Base-by-base conservation (phyloP, 805 yeast species). In the Ogataea polymorpha region DNA sequence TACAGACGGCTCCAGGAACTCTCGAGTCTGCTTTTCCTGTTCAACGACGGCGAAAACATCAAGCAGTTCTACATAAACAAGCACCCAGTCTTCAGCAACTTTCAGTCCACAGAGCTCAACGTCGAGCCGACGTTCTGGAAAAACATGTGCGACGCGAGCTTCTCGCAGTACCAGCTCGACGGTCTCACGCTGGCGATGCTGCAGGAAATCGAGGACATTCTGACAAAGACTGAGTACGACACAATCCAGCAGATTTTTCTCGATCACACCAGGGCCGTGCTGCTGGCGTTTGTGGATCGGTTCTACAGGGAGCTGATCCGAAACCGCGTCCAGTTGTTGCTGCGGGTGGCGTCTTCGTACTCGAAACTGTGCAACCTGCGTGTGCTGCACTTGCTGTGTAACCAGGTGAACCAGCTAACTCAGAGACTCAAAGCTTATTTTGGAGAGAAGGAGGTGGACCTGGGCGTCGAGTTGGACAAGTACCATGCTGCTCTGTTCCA, bases 31-130 rank as follows among this genome's bases (percentile, higher is more conserved):
- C 68, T 90, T 36, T 75, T 80, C 39, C 86, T 80, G 46, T 91
- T 81, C 67, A 90, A 91, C 56, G 91, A 88, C 14, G 96, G 96
- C 10, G 72, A 77, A 9, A 80, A 83, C 44, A 91, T 90, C 7
- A 83, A 87, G 7, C 87, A 82, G 56, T 79, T 82, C 35, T 91
- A 86, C 63, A 85, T 90, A 30, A 80, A 79, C 21, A 88, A 86
- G 56, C 87, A 86, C 56, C 84, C 80, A 35, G 74, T 82, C 44
- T 84, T 90, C 60, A 68, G 71, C 13, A 48, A 54, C 66, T 73
- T 47, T 74, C 76, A 43, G 51, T 70, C 45, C 14, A 38, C 46
- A n/a, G 51, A 41, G 41, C 26, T 49, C 35, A 37, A 37, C 39
- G 44, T 58, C 12, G 54, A 62, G 16, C 61, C 68, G 34, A 56